A percentile compares a stretch with the other conserved stretches of the same genome.
Evolutionary conservation across 2,329 filamentous ascomycete genomes (phyloP).

Genomic region (Stylonectria norvegica): DNA sequence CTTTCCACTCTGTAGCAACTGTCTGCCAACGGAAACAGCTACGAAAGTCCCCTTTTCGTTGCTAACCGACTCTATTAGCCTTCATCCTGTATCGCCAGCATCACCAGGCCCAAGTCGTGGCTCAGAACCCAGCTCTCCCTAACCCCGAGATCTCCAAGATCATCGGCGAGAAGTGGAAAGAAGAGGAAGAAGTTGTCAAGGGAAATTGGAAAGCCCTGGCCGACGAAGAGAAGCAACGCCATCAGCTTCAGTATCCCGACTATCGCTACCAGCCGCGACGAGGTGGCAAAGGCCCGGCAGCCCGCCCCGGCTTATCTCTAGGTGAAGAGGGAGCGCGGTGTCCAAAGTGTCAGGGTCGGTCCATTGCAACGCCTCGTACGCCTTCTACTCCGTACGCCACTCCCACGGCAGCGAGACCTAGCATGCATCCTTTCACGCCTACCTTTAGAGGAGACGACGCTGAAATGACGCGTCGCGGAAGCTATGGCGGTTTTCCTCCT

Average conservation of each 20-base stretch:
- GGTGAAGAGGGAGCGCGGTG: slow-evolving; percentile 58
- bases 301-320: slow-evolving; percentile 31
- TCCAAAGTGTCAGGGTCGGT: slow-evolving; percentile 67
- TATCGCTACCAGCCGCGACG: slow-evolving; percentile 91
- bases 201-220: slow-evolving; percentile 85
- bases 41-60: neutral
- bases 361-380: slow-evolving; percentile 59
- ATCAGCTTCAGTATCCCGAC: slow-evolving; percentile 85
- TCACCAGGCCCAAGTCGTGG: slow-evolving; percentile 77
- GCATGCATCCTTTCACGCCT: slow-evolving; percentile 20
- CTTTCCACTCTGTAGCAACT: too few relatives aligned
- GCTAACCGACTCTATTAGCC: slow-evolving; percentile 53
- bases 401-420: slow-evolving; percentile 30
- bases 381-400: slow-evolving; percentile 48
- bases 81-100: slow-evolving; percentile 98
- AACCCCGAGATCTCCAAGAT: slow-evolving; percentile 98
- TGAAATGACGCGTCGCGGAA: slow-evolving; percentile 26
- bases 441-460: slow-evolving; percentile 21
- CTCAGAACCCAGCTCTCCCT: slow-evolving; percentile 79
- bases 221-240: slow-evolving; percentile 87
- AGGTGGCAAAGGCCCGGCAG: slow-evolving; percentile 37
- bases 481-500: slow-evolving; percentile 24
- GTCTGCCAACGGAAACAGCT: too few relatives aligned
- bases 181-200: slow-evolving; percentile 70
- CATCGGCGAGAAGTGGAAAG: slow-evolving; percentile 88